Conservation (phyloP, 2,329 filamentous ascomycete genomes). For the Plectosphaerella plurivora region DNA sequence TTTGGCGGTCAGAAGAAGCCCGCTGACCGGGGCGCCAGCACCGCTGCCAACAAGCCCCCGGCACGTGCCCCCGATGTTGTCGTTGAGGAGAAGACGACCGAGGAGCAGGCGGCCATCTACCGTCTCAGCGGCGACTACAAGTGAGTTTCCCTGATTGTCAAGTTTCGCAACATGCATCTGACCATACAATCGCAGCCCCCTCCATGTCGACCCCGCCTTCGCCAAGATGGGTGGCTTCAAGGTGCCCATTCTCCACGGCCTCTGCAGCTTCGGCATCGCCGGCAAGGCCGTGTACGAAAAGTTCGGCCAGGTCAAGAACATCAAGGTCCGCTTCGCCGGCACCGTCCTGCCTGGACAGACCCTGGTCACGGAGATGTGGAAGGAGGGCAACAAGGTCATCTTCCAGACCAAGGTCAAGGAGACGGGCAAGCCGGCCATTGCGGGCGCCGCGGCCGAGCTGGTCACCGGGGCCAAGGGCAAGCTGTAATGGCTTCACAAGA, state of each 20-base stretch:
- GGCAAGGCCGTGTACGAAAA: conserved; percentile 85
- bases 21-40: conserved; percentile 72
- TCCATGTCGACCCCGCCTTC: conserved; percentile 93
- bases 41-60: conserved; percentile 74
- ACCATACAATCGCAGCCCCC: conserved; percentile 46
- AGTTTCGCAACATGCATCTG: not conserved
- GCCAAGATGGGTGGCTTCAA: conserved; percentile 95
- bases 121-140: conserved; percentile 92
- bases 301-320: conserved; percentile 80
- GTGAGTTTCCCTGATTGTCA: conserved; percentile 25
- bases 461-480: conserved; percentile 30
- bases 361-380: conserved; percentile 93
- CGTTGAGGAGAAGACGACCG: conserved; percentile 78
- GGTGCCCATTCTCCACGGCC: conserved; percentile 89
- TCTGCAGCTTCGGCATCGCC: conserved; percentile 89
- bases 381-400: conserved; percentile 70
- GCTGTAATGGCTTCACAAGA: conserved; percentile 10
- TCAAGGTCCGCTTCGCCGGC: conserved; percentile 89
- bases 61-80: conserved; percentile 73
- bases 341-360: conserved; percentile 84
- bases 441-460: conserved; percentile 75
- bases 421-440: conserved; percentile 85
- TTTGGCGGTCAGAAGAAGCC: conserved; percentile 82
- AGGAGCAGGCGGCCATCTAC: conserved; percentile 92
- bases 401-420: conserved; percentile 90